phyloP scores from a whole-genome alignment of 176 grass and related monocot species.

The Triticum monococcum region DNA sequence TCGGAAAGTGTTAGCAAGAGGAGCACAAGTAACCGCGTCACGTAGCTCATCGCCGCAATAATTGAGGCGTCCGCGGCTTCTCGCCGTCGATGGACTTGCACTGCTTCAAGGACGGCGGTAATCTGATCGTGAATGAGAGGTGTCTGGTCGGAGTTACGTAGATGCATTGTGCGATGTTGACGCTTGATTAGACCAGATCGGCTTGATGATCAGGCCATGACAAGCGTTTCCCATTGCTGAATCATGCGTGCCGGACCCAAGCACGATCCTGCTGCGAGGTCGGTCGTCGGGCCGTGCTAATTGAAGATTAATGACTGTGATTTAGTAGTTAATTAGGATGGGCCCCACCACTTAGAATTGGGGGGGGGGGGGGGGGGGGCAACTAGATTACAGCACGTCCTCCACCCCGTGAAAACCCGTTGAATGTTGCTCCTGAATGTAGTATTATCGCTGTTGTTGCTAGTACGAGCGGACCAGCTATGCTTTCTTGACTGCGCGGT shows the following conservation, averaged over 20 bases:
- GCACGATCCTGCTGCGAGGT: slow-evolving; percentile 24
- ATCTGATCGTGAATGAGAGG: neutral
- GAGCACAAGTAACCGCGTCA: neutral
- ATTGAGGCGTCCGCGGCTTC: neutral
- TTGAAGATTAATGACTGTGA: too few species aligned
- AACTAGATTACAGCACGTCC: too few species aligned
- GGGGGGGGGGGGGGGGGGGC: too few species aligned
- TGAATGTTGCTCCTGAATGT: too few species aligned
- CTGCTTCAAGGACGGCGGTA: neutral
- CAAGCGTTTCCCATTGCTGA: neutral
- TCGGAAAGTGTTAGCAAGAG: neutral
- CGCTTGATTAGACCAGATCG: neutral
- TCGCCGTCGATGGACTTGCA: neutral
- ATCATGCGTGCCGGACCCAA: slow-evolving; percentile 2
- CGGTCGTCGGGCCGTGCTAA: neutral
- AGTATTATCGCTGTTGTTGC: too few species aligned
- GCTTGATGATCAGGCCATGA: neutral
- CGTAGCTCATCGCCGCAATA: neutral
- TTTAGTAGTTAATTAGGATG: too few species aligned
- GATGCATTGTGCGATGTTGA: neutral
- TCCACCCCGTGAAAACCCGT: too few species aligned
- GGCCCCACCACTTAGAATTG: too few species aligned
- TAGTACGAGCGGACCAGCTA: neutral
- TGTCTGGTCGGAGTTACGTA: neutral
- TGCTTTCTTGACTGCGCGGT: neutral